Conservation (phyloP, 75 land plant genomes). For the Sequoiadendron giganteum region DNA sequence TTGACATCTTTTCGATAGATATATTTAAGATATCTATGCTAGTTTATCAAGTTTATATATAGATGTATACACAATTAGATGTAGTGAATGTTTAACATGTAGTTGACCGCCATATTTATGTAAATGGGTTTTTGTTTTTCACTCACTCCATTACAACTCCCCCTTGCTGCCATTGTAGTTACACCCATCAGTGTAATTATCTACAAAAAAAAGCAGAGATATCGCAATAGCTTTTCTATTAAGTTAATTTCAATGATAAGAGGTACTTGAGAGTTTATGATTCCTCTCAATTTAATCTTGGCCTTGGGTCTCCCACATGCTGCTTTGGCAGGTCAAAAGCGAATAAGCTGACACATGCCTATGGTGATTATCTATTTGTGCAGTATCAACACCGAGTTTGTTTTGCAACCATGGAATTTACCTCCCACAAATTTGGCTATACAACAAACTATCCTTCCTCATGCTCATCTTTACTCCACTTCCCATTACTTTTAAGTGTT, state of each 20-base stretch:
- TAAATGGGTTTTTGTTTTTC: no score
- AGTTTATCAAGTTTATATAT: no score
- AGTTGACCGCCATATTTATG: no score
- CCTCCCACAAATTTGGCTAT: neutral
- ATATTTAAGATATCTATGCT: no score
- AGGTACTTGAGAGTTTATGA: neutral
- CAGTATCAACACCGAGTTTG: neutral
- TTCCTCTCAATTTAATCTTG: neutral
- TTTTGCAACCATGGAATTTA: neutral
- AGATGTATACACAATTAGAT: no score
- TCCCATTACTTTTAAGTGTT: neutral
- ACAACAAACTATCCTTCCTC: neutral
- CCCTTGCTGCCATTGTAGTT: no score
- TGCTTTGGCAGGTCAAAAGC: neutral
- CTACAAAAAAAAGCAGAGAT: neutral
- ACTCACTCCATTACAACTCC: no score
- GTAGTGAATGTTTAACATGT: no score
- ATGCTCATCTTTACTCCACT: neutral
- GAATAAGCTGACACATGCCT: neutral
- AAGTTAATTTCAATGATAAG: neutral
- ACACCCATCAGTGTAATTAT: neutral
- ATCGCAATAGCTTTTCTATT: neutral
- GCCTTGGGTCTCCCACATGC: neutral
- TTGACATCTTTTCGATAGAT: no score
- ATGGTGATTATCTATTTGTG: neutral